phyloP scores from a whole-genome alignment of 345 rosid species.

The Gossypium longicalyx region DNA sequence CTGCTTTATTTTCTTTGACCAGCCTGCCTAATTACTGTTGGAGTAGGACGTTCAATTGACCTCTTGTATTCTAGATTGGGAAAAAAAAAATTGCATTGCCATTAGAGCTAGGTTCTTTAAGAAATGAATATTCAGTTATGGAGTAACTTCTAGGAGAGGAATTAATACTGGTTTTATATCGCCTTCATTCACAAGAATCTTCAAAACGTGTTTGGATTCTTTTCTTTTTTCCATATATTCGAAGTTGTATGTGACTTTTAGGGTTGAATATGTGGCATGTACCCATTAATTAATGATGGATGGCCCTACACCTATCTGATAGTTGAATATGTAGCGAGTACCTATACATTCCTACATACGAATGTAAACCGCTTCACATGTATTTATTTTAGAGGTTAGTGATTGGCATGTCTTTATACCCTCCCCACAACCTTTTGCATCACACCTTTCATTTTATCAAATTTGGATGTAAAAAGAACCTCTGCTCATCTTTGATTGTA shows the following conservation, averaged over 20 bases:
- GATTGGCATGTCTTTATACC: background rate
- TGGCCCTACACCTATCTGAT: background rate
- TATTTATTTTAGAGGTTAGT: background rate
- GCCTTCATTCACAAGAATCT: background rate
- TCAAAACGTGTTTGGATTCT: background rate
- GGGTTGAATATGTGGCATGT: background rate
- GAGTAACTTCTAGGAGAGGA: background rate
- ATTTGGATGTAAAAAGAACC: background rate
- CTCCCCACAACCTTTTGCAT: background rate
- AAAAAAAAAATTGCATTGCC: background rate
- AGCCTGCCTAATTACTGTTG: background rate
- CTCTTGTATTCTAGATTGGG: background rate
- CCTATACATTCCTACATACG: background rate
- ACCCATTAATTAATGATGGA: background rate
- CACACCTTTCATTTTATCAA: background rate
- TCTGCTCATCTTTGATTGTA: background rate
- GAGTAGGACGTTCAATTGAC: background rate
- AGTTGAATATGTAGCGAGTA: too few species aligned
- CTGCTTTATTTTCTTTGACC: background rate
- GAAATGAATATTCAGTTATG: background rate
- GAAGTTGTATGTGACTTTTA: background rate
- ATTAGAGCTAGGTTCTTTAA: background rate
- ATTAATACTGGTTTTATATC: background rate
- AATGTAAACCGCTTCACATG: background rate
- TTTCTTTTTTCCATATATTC: background rate